These are phyloP conservation scores for Sophora flavescens DNA, from an alignment of 306 rosid species.

Conservation along the genomic window DNA sequence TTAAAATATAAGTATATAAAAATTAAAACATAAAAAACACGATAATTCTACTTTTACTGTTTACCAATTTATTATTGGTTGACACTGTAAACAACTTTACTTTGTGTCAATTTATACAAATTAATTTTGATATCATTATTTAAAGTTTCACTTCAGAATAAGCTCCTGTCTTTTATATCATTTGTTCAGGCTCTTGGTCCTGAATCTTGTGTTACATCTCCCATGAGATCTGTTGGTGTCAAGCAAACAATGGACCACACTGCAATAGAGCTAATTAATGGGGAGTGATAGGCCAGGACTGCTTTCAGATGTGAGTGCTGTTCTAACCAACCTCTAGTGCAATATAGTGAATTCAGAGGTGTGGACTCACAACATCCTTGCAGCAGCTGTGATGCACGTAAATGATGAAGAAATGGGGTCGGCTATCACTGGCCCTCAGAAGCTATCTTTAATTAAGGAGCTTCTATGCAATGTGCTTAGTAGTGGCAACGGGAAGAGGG, in stretches of 20 bases:
- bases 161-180: background rate
- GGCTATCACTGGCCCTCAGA: slow-evolving; percentile 70
- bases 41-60: too few species aligned
- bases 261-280: slow-evolving; percentile 74
- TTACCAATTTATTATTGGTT: too few species aligned
- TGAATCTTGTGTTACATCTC: slow-evolving; percentile 71
- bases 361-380: slow-evolving; percentile 94
- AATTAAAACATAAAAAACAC: too few species aligned
- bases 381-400: slow-evolving; percentile 84
- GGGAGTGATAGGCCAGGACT: slow-evolving; percentile 94
- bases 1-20: too few species aligned
- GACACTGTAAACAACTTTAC: too few species aligned
- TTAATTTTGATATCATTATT: background rate
- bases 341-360: slow-evolving; percentile 85
- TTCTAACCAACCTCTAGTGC: slow-evolving; percentile 81
- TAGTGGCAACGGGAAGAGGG: slow-evolving; percentile 74
- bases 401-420: slow-evolving; percentile 67
- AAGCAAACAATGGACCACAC: slow-evolving; percentile 74
- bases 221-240: slow-evolving; percentile 83
- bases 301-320: slow-evolving; percentile 89
- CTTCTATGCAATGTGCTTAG: slow-evolving; percentile 85
- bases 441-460: slow-evolving; percentile 69
- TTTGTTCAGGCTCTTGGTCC: slow-evolving; percentile 85
- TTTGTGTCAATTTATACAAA: too few species aligned
- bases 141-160: too few species aligned